Percentiles rank a stretch among this genome's conserved stretches.
These are phyloP conservation scores for Lactifluus subvellereus DNA, from an alignment of 768 basidiomycete genomes.

Conservation along the genomic window DNA sequence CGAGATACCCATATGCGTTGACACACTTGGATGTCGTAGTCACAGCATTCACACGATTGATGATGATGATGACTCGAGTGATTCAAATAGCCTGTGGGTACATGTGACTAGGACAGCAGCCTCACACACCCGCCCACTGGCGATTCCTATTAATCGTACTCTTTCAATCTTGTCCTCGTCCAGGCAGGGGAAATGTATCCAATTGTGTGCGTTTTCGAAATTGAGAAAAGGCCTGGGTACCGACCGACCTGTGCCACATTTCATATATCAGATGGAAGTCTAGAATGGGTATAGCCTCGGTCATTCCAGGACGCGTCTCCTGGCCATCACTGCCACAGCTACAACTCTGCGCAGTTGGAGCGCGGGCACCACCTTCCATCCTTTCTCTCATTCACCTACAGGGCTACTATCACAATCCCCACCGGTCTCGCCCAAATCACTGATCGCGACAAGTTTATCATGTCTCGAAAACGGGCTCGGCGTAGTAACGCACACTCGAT, in stretches of 20 bases:
- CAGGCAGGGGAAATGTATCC: not conserved
- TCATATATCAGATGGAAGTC: not conserved
- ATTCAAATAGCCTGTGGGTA: no score
- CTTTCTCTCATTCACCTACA: not conserved
- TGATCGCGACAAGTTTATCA: not conserved
- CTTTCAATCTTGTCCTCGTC: no score
- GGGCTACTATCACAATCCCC: not conserved
- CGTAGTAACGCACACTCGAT: not conserved
- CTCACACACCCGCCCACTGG: no score
- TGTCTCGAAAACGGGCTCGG: conserved; percentile 9
- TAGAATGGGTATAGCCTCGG: not conserved
- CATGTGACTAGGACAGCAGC: no score
- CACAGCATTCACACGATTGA: no score
- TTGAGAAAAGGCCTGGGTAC: no score
- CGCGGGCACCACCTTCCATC: not conserved
- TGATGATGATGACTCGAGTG: no score
- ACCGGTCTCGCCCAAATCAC: not conserved
- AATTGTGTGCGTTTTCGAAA: not conserved
- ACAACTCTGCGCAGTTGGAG: not conserved
- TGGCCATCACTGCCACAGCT: not conserved
- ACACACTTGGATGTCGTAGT: no score
- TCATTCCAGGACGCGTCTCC: not conserved
- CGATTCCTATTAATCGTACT: no score
- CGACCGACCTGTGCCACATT: not conserved
- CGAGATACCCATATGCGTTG: not conserved